These are phyloP conservation scores for Pulveroboletus sp. DNA, from an alignment of 768 basidiomycete species.

Conservation along the genomic window DNA sequence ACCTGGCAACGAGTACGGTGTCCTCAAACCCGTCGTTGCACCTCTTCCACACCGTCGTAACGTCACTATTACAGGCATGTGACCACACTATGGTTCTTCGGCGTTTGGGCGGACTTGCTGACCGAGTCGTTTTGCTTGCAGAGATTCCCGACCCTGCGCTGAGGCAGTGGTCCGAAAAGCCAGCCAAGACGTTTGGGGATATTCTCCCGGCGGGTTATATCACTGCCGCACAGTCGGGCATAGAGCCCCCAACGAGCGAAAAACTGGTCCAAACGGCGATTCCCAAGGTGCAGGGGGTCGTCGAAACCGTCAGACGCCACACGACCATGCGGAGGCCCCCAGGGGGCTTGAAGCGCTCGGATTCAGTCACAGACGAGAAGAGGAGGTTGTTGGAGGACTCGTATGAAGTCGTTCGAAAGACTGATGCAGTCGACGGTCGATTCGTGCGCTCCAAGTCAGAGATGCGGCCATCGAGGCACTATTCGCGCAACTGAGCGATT, in stretches of 20 bases:
- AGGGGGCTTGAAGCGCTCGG: slow-evolving; percentile 8
- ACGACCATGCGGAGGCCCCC: slow-evolving; percentile 10
- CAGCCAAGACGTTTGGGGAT: slow-evolving; percentile 41
- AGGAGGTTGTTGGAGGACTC: slow-evolving; percentile 14
- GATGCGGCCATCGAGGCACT: slow-evolving; percentile 18
- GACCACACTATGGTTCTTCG: too few relatives aligned
- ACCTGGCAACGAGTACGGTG: slow-evolving; percentile 44
- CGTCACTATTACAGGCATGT: slow-evolving; percentile 23
- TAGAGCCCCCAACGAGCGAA: slow-evolving; percentile 23
- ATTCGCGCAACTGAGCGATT: slow-evolving; percentile 12
- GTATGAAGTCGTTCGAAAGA: slow-evolving; percentile 16
- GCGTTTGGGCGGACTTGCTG: neutral
- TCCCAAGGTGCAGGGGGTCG: slow-evolving; percentile 40
- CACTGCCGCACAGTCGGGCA: slow-evolving; percentile 29
- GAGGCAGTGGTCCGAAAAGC: slow-evolving; percentile 19
- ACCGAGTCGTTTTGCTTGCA: slow-evolving; percentile 4
- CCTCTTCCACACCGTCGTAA: slow-evolving; percentile 24
- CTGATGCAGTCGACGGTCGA: slow-evolving; percentile 3
- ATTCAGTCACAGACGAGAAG: slow-evolving; percentile 19
- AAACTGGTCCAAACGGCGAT: slow-evolving; percentile 33
- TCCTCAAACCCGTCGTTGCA: slow-evolving; percentile 34
- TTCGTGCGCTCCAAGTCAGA: slow-evolving; percentile 27
- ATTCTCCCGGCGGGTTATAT: slow-evolving; percentile 47
- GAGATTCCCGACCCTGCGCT: slow-evolving; percentile 26
- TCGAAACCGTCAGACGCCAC: slow-evolving; percentile 25